phyloP scores from a whole-genome alignment of 331 rosid genomes.

The Acacia concinna region DNA sequence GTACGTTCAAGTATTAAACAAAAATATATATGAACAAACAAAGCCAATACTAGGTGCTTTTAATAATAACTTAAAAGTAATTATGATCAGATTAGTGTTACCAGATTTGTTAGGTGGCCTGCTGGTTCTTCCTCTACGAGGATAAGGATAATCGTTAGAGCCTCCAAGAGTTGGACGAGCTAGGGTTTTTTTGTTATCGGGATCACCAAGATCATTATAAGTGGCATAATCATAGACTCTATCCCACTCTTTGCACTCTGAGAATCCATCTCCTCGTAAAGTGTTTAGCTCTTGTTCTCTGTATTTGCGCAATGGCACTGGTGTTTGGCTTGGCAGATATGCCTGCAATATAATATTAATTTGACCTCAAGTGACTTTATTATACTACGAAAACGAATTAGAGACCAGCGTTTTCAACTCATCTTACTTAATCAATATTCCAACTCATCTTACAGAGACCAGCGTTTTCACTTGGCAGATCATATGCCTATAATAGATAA shows the following conservation, averaged over 20 bases:
- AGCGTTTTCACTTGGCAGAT: conserved; percentile 52
- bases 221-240: conserved; percentile 65
- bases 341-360: conserved; percentile 33
- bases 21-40: not conserved
- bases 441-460: no score
- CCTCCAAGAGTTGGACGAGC: conserved; percentile 72
- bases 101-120: conserved; percentile 50
- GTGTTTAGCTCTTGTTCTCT: conserved; percentile 43
- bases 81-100: not conserved
- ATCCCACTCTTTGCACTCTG: conserved; percentile 57
- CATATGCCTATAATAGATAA: conserved; percentile 43
- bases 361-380: not conserved
- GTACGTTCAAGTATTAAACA: not conserved
- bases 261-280: conserved; percentile 61
- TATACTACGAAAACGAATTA: no score
- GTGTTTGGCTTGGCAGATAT: conserved; percentile 51
- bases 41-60: not conserved
- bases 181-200: conserved; percentile 34
- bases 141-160: conserved; percentile 56
- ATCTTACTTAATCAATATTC: no score
- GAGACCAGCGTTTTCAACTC: no score
- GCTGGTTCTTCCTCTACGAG: conserved; percentile 74
- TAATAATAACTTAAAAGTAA: not conserved
- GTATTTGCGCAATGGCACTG: conserved; percentile 37
- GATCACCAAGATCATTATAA: conserved; percentile 63